A percentile compares a stretch with the other conserved stretches of the same genome.
phyloP scores from a whole-genome alignment of 768 basidiomycete species.

The Agrocybe pediades region DNA sequence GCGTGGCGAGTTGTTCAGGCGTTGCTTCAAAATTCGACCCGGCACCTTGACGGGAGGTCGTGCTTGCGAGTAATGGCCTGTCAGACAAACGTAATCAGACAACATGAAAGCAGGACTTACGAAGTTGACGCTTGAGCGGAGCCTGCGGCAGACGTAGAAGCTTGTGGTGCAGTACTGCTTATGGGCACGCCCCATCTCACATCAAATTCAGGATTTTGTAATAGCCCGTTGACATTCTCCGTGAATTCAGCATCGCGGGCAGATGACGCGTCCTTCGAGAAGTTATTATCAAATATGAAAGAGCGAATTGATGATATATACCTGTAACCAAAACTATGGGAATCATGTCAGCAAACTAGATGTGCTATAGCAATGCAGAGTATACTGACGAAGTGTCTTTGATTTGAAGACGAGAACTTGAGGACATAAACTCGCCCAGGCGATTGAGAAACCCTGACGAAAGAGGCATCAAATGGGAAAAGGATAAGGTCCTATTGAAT shows the following conservation, averaged over 20 bases:
- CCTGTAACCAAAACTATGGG: constrained; percentile 86
- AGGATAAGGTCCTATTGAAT: constrained; percentile 75
- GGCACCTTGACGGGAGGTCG: constrained; percentile 17
- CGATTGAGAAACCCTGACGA: constrained; percentile 72
- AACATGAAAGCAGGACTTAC: constrained; percentile 26
- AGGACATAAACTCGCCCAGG: constrained; percentile 80
- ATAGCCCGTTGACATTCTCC: constrained; percentile 67
- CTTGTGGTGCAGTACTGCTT: constrained; percentile 36
- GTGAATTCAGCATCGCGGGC: constrained; percentile 74
- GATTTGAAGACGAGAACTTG: constrained; percentile 89
- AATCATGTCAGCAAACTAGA: constrained; percentile 10
- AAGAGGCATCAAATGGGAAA: constrained; percentile 84
- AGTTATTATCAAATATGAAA: neutral
- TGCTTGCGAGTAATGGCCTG: constrained; percentile 15
- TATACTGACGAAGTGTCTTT: constrained; percentile 75
- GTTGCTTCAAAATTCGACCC: constrained; percentile 41
- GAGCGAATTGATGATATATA: constrained; percentile 25
- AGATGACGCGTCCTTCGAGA: constrained; percentile 61
- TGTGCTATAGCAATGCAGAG: neutral
- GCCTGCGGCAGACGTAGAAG: constrained; percentile 40
- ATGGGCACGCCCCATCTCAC: constrained; percentile 53
- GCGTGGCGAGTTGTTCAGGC: constrained; percentile 67
- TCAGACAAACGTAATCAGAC: too few species aligned
- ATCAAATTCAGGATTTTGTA: constrained; percentile 65
- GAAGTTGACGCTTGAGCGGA: constrained; percentile 32